A percentile compares a stretch with the other conserved stretches of the same genome.
These are phyloP conservation scores for Paramecium bursaria DNA, from an alignment of 73 alveolate species.

Conservation along the genomic window DNA sequence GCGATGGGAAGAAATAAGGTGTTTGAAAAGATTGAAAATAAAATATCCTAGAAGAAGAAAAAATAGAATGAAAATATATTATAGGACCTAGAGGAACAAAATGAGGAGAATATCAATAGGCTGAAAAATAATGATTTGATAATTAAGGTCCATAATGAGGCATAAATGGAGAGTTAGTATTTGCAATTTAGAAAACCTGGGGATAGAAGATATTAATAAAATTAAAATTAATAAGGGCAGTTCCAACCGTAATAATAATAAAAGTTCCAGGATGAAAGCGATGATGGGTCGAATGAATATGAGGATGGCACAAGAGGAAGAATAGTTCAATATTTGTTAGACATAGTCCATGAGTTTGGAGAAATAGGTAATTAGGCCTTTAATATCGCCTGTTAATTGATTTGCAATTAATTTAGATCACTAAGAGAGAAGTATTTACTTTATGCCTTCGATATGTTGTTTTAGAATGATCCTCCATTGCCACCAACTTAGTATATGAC, in stretches of 20 bases:
- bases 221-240: too few relatives aligned
- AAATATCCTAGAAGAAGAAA: too few relatives aligned
- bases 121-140: too few relatives aligned
- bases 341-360: neutral
- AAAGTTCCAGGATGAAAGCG: conserved; percentile 56
- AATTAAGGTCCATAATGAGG: too few relatives aligned
- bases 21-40: too few relatives aligned
- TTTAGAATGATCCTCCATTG: conserved; percentile 22
- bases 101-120: too few relatives aligned
- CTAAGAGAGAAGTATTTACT: conserved; percentile 28
- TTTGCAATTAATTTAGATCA: conserved; percentile 31
- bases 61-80: too few relatives aligned
- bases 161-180: too few relatives aligned
- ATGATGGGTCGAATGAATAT: conserved; percentile 8
- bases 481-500: neutral
- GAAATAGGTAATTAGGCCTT: conserved; percentile 46
- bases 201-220: too few relatives aligned
- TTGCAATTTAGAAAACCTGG: too few relatives aligned
- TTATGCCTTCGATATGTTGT: conserved; percentile 8
- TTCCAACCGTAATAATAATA: too few relatives aligned
- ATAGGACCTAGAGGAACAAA: too few relatives aligned
- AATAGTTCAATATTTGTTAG: conserved; percentile 22
- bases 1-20: conserved; percentile 24
- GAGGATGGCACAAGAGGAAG: conserved; percentile 60
- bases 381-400: conserved; percentile 25